These are phyloP conservation scores for Tillandsia fasciculata DNA, from an alignment of 176 grass and related monocot species.

Conservation along the genomic window DNA sequence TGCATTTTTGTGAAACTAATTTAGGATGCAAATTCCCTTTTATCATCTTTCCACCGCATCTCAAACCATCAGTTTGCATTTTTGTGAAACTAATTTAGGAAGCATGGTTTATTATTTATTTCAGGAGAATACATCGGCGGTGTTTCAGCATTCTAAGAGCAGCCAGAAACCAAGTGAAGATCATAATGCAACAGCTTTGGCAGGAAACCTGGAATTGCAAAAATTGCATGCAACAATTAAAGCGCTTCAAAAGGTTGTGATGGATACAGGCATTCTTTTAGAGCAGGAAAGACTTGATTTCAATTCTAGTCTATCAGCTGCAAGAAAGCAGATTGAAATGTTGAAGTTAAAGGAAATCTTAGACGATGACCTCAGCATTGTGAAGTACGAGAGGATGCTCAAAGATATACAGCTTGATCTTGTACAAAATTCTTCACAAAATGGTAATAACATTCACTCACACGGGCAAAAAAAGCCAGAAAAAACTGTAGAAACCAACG, in stretches of 20 bases:
- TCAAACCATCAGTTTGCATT: not conserved
- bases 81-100: not conserved
- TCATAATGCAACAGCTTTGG: constrained; percentile 25
- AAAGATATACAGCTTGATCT: constrained; percentile 95
- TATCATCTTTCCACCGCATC: not conserved
- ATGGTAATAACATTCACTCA: constrained; percentile 21
- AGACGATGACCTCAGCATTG: constrained; percentile 40
- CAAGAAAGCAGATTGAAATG: constrained; percentile 69
- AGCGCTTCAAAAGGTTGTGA: constrained; percentile 64
- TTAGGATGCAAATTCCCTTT: not conserved
- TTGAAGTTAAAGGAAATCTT: constrained; percentile 59
- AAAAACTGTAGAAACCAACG: constrained; percentile 15
- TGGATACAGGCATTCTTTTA: constrained; percentile 52
- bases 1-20: no score
- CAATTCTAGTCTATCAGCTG: constrained; percentile 44
- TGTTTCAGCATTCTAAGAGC: constrained; percentile 46
- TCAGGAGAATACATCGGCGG: constrained; percentile 44
- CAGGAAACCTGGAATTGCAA: constrained; percentile 56
- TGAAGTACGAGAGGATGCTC: constrained; percentile 53
- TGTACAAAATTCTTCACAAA: constrained; percentile 39
- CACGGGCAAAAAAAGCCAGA: constrained; percentile 33
- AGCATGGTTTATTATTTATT: constrained; percentile 5
- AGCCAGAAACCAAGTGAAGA: constrained; percentile 30
- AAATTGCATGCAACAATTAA: constrained; percentile 64
- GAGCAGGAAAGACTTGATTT: constrained; percentile 77